These are phyloP conservation scores for Starmerella khaoyaiensis DNA, from an alignment of 805 yeast species.

Conservation along the genomic window DNA sequence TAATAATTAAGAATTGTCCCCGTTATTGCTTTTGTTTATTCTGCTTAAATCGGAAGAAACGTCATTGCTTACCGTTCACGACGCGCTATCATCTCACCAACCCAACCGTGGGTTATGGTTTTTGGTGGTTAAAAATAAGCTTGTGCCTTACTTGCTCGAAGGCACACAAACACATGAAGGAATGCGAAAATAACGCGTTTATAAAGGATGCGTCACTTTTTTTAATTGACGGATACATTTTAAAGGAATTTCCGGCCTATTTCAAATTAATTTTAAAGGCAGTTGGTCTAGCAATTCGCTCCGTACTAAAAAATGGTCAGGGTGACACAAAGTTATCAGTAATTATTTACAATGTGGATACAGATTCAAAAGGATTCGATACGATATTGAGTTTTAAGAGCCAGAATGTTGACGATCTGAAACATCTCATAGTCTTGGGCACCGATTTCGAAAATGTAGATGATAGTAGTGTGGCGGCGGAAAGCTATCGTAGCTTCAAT, in stretches of 20 bases:
- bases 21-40: no score
- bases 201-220: constrained; percentile 5
- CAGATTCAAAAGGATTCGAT: not conserved
- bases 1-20: no score
- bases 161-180: no score
- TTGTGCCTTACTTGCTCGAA: constrained; percentile 1
- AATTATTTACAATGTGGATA: not conserved
- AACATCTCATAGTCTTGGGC: not conserved
- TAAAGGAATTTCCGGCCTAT: not conserved
- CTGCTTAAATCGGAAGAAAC: no score
- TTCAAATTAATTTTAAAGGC: not conserved
- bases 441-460: not conserved
- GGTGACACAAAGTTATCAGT: constrained; percentile 4
- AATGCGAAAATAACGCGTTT: no score
- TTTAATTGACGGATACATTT: constrained; percentile 2
- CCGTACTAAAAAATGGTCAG: not conserved
- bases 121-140: not conserved
- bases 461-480: not conserved
- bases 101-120: no score
- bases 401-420: not conserved
- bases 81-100: no score
- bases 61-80: no score
- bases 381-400: not conserved
- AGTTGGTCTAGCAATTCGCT: not conserved
- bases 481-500: no score